phyloP scores from a whole-genome alignment of 108 stramenopile genomes.

The Pseudonitzschia pungens region DNA sequence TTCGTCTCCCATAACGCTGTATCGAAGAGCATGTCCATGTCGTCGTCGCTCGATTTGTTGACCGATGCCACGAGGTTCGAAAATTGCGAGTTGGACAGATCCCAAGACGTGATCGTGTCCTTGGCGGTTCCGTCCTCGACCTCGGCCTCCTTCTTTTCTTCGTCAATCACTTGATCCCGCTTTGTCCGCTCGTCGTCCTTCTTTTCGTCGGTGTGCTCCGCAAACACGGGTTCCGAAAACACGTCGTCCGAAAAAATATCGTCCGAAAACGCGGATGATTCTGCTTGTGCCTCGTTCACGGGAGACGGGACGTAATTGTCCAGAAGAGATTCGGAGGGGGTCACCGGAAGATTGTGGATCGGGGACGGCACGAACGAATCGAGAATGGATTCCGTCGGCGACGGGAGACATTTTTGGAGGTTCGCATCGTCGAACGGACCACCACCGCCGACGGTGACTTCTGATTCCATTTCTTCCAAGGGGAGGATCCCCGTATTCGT shows the following conservation, averaged over 20 bases:
- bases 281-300: background rate
- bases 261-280: background rate
- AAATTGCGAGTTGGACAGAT: background rate
- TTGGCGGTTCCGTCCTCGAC: too few species aligned
- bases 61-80: background rate
- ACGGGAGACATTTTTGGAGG: background rate
- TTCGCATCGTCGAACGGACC: background rate
- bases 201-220: slow-evolving; percentile 2
- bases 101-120: background rate
- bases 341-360: background rate
- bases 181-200: slow-evolving; percentile 10
- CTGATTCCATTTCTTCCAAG: slow-evolving; percentile 15
- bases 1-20: slow-evolving; percentile 8
- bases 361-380: background rate
- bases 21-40: slow-evolving; percentile 27
- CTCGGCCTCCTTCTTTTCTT: too few species aligned
- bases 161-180: too few species aligned
- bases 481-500: slow-evolving; percentile 21
- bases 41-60: background rate
- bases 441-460: slow-evolving; percentile 8
- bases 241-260: background rate
- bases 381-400: slow-evolving; percentile 1
- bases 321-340: background rate
- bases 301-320: background rate
- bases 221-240: too few species aligned